Evolutionary conservation across 164 flowering plant genomes (phyloP).

Genomic region (Magnolia officinalis): DNA sequence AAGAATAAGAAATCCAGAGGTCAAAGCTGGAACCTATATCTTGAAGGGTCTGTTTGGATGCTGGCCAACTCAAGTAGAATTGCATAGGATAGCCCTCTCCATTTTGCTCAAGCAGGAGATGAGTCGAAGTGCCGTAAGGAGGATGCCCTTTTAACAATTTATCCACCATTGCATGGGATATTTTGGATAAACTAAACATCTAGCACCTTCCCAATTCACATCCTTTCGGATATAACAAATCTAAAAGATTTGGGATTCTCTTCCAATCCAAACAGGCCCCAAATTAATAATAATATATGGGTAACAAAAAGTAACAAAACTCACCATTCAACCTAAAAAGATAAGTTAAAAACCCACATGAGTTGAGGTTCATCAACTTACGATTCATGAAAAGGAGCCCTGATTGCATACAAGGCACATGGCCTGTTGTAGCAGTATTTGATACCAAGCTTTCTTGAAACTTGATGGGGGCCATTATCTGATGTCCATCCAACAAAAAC

Average conservation of each 20-base stretch:
- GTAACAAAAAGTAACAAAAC: too few relatives aligned
- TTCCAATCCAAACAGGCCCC: background rate
- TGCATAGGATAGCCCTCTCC: too few relatives aligned
- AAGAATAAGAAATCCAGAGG: constrained; percentile 6
- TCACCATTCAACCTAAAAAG: background rate
- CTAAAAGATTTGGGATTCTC: background rate
- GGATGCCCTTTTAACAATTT: too few relatives aligned
- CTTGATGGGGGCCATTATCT: constrained; percentile 20
- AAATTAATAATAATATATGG: too few relatives aligned
- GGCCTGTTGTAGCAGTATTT: constrained; percentile 91
- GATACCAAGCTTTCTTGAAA: constrained; percentile 80
- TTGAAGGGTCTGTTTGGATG: too few relatives aligned
- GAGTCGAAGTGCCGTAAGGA: too few relatives aligned
- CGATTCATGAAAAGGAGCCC: constrained; percentile 38
- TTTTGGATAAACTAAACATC: background rate
- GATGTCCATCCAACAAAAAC: constrained; percentile 94
- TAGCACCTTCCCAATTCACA: background rate
- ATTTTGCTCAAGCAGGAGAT: too few relatives aligned
- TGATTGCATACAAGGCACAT: constrained; percentile 78
- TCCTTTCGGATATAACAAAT: too few relatives aligned
- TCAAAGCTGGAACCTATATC: background rate
- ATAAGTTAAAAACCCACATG: constrained; percentile 31
- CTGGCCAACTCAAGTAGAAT: too few relatives aligned
- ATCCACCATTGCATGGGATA: too few relatives aligned
- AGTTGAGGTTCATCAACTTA: constrained; percentile 25